Conservation (phyloP, 306 rosid species). For the Fagus crenata region DNA sequence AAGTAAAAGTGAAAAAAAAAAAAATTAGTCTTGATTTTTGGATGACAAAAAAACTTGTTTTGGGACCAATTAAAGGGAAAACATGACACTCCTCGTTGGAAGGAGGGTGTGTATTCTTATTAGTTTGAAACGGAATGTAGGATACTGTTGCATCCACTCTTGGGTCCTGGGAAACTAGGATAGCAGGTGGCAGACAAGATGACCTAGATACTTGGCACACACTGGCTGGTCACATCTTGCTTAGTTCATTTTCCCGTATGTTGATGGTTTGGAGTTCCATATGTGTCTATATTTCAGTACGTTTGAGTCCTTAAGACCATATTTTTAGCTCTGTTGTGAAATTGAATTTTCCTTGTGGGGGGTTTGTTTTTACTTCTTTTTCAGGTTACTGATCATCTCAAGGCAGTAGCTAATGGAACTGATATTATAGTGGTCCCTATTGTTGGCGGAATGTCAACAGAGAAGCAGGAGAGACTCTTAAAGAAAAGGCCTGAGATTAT, state of each 20-base stretch:
- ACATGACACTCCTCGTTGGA: not conserved
- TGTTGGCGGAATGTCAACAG: conserved; percentile 91
- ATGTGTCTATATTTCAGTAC: not conserved
- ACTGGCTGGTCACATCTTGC: no score
- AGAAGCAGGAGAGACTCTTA: conserved; percentile 89
- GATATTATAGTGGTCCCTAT: conserved; percentile 73
- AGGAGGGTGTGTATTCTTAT: not conserved
- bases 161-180: not conserved
- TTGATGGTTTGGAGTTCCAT: not conserved
- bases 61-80: not conserved
- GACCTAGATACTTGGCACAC: not conserved
- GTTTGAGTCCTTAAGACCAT: not conserved
- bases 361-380: conserved; percentile 7
- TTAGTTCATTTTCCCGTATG: not conserved
- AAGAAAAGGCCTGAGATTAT: conserved; percentile 79
- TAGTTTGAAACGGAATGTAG: not conserved
- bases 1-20: not conserved
- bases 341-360: not conserved
- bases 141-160: not conserved
- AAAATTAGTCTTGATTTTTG: not conserved
- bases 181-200: not conserved
- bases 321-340: not conserved
- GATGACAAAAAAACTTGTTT: not conserved
- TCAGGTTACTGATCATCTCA: conserved; percentile 88
- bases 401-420: conserved; percentile 58